Evolutionary conservation across 768 basidiomycete species (phyloP), one percentile per base, ranked within the genome.

Genomic region (Trametes cingulata): DNA sequence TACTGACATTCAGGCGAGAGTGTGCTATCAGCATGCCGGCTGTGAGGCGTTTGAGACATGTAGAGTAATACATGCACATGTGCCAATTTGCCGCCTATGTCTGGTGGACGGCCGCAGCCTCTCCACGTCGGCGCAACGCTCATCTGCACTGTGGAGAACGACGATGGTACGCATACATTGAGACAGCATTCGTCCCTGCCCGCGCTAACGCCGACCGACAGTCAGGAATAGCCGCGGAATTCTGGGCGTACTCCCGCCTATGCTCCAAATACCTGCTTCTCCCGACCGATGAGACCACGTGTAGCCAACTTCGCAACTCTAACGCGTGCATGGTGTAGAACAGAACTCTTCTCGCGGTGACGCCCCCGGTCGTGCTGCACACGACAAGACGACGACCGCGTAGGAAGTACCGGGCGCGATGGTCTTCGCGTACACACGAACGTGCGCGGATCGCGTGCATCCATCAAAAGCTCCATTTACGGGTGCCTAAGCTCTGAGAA

Each of bases 391-490:
- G 9, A 46, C 6, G 19, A 25, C 45, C 12, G 19, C 45, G 6
- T 40, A n/a, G 29, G 10, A 33, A 33, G 6, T 33, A 33, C 29
- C 29, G 29, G 29, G 29, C 29, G 49, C 20, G 41, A 42, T 43
- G 27, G 9, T n/a, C 12, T 6, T 45, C 1, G 22, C 1, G 19
- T 13, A 41, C 20, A 6, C 25, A 56, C 55, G 55, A 56, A 56
- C 55, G 55, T 56, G 55, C 55, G 55, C 37, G 24, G 3, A 20
- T 29, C 59, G 52, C 46, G 36, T 55, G 58, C 45, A 54, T 24
- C 39, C 46, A 49, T 60, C 59, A 55, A 42, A 20, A 12, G 24
- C 47, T 29, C 10, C 3, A 4, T 2, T n/a, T 1, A 25, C 15
- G 22, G 20, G n/a, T 17, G 13, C 19, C 15, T 46, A 29, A 6